Percentiles rank a stretch among this genome's conserved stretches.
Evolutionary conservation across 305 asterid genomes (phyloP).

Genomic region (Fraxinus albicans): DNA sequence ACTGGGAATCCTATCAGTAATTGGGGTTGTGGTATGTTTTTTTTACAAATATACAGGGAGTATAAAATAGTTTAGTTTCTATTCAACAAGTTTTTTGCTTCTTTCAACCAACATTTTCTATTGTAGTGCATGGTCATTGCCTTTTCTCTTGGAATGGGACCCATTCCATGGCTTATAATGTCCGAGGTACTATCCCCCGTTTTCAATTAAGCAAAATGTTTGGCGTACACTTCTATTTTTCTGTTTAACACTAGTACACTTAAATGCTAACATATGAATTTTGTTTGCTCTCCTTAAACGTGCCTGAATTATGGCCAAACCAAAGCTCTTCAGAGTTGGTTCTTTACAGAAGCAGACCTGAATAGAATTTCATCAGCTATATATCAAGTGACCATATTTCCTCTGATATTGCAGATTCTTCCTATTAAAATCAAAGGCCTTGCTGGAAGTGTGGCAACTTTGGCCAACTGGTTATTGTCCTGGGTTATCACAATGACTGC

Average conservation of each 20-base stretch:
- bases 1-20: slow-evolving; percentile 69
- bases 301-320: not conserved
- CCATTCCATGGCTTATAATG: slow-evolving; percentile 96
- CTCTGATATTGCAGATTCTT: slow-evolving; percentile 57
- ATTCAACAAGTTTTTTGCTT: slow-evolving; percentile 14
- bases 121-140: slow-evolving; percentile 65
- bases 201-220: not conserved
- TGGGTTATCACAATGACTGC: slow-evolving; percentile 80
- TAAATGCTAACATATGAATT: not conserved
- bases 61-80: slow-evolving; percentile 11
- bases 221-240: not conserved
- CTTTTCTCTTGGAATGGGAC: slow-evolving; percentile 94
- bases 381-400: slow-evolving; percentile 2
- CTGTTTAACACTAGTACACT: not conserved
- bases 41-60: slow-evolving; percentile 6
- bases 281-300: not conserved
- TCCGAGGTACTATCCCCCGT: slow-evolving; percentile 66
- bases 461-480: slow-evolving; percentile 66
- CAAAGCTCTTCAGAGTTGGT: not conserved
- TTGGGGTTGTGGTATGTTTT: slow-evolving; percentile 76
- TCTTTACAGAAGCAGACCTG: not conserved
- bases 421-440: slow-evolving; percentile 87
- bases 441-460: slow-evolving; percentile 79
- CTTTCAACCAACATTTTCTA: slow-evolving; percentile 21
- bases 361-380: not conserved